A percentile compares a stretch with the other conserved stretches of the same genome.
These are phyloP conservation scores for Kwoniella mangroviensis DNA, from an alignment of 768 basidiomycete genomes.

Conservation along the genomic window DNA sequence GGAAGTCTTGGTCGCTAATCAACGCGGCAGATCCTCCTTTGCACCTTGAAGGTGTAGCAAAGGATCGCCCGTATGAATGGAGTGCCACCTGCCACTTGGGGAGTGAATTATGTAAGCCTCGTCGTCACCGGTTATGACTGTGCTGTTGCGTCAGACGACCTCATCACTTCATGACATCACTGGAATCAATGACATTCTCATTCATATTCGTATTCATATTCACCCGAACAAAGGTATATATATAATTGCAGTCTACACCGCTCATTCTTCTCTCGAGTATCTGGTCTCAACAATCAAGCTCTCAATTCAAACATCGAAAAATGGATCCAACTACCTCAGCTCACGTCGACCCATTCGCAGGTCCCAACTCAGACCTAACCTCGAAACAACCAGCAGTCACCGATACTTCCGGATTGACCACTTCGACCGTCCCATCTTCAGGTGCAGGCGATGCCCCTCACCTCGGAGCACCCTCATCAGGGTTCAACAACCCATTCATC, in stretches of 20 bases:
- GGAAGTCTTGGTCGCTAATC: no score
- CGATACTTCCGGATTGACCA: slow-evolving; percentile 12
- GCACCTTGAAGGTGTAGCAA: no score
- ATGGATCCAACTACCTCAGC: slow-evolving; percentile 26
- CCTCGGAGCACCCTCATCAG: background rate
- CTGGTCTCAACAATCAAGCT: background rate
- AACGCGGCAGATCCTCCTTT: no score
- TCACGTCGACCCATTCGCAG: slow-evolving; percentile 16
- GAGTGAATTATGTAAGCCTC: background rate
- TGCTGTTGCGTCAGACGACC: slow-evolving; percentile 1
- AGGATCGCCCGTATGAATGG: no score
- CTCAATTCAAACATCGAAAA: background rate
- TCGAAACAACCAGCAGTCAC: slow-evolving; percentile 13
- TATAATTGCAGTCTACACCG: background rate
- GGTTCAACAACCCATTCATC: slow-evolving; percentile 12
- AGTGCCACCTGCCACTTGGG: background rate
- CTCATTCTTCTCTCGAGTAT: background rate
- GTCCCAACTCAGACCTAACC: slow-evolving; percentile 16
- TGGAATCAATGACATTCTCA: background rate
- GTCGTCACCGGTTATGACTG: slow-evolving; percentile 3
- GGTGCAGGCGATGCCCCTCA: background rate
- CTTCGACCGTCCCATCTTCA: slow-evolving; percentile 14
- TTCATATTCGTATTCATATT: background rate
- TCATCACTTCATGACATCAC: slow-evolving; percentile 3
- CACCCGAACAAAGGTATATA: background rate